Evolutionary conservation across 768 basidiomycete genomes (phyloP).

Genomic region (Mycena capillaripes): DNA sequence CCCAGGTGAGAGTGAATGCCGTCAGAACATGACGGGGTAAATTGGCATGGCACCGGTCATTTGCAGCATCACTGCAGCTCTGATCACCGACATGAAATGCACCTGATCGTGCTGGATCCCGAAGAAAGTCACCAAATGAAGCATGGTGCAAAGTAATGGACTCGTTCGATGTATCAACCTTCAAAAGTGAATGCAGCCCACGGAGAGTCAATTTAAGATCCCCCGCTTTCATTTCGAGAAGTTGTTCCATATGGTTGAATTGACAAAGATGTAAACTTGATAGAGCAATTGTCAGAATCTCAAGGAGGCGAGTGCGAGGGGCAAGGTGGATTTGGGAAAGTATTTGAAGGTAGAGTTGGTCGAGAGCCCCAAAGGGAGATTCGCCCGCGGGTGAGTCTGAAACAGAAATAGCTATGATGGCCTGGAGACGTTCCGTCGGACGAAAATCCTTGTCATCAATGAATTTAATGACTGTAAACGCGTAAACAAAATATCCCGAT

Average conservation of each 20-base stretch:
- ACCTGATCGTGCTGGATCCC: neutral
- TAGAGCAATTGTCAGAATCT: neutral
- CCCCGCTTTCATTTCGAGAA: neutral
- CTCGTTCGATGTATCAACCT: neutral
- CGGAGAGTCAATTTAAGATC: neutral
- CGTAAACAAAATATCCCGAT: conserved; percentile 43
- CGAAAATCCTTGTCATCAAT: neutral
- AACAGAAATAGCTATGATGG: neutral
- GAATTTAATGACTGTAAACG: neutral
- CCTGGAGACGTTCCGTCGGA: neutral
- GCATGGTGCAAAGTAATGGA: neutral
- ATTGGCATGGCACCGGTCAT: too few species aligned
- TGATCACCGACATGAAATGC: too few species aligned
- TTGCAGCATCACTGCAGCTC: too few species aligned
- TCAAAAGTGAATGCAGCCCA: neutral
- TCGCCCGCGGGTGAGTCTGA: too few species aligned
- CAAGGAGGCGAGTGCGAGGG: neutral
- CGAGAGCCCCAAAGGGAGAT: neutral
- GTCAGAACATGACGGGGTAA: neutral
- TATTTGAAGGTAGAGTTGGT: neutral
- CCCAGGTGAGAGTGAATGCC: neutral
- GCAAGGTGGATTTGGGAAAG: neutral
- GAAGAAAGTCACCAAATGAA: neutral
- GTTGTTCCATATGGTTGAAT: neutral
- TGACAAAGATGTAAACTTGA: neutral